phyloP scores from a whole-genome alignment of 2,329 filamentous ascomycete genomes.

The Corynespora cassiicola region DNA sequence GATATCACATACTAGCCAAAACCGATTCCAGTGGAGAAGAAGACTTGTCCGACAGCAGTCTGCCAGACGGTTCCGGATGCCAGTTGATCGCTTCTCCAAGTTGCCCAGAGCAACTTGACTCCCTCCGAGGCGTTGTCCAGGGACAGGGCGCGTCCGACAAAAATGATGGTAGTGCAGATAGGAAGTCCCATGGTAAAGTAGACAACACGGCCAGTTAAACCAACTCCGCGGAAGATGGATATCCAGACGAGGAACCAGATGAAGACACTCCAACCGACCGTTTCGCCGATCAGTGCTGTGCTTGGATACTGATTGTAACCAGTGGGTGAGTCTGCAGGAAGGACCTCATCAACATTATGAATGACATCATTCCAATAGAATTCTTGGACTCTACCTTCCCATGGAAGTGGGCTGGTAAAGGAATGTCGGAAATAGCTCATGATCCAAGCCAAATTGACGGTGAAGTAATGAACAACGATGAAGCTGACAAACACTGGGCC shows the following conservation, averaged over 20 bases:
- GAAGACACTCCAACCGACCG: conserved; percentile 64
- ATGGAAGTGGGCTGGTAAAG: conserved; percentile 62
- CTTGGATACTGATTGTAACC: conserved; percentile 57
- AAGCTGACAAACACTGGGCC: conserved; percentile 61
- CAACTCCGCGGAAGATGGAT: conserved; percentile 65
- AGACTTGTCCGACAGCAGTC: conserved; percentile 66
- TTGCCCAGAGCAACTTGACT: conserved; percentile 57
- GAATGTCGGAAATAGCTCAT: conserved; percentile 65
- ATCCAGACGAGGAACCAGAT: conserved; percentile 67
- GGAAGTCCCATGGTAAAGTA: conserved; percentile 69
- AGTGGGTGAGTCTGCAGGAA: conserved; percentile 46
- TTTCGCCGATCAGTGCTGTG: conserved; percentile 59
- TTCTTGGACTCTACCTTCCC: conserved; percentile 57
- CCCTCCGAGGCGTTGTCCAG: conserved; percentile 62
- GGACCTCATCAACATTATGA: conserved; percentile 51
- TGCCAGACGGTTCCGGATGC: conserved; percentile 63
- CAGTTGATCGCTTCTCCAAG: conserved; percentile 59
- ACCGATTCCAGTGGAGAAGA: conserved; percentile 65
- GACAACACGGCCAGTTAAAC: conserved; percentile 64
- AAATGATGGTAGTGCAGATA: conserved; percentile 62
- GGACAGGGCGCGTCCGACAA: conserved; percentile 61
- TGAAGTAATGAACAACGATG: conserved; percentile 64
- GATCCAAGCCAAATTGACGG: conserved; percentile 64
- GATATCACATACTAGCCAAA: too few species aligned
- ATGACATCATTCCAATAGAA: conserved; percentile 61